These are phyloP conservation scores for Dryadomyces quercus-mongolicae DNA, from an alignment of 2,329 filamentous ascomycete species.

Conservation along the genomic window DNA sequence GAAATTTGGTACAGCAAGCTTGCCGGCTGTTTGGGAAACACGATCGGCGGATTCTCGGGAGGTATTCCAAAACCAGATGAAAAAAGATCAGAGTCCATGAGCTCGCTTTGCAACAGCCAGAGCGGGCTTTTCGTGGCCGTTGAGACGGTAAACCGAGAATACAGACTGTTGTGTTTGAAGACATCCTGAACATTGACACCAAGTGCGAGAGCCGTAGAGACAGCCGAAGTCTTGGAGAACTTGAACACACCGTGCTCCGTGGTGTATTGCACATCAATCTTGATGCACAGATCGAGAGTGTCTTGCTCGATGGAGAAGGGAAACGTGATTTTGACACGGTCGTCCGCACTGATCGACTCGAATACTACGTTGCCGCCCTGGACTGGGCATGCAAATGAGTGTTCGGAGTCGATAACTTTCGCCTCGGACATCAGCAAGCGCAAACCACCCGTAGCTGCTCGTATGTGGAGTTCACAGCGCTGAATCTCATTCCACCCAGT, in stretches of 20 bases:
- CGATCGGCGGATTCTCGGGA: constrained; percentile 40
- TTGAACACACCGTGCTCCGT: constrained; percentile 54
- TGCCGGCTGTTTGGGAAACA: constrained; percentile 74
- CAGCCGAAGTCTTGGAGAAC: constrained; percentile 47
- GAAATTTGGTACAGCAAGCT: constrained; percentile 70
- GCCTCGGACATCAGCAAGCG: constrained; percentile 51
- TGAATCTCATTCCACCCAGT: constrained; percentile 63
- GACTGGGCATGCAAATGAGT: constrained; percentile 26
- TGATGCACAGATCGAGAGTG: constrained; percentile 56
- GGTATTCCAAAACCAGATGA: constrained; percentile 47
- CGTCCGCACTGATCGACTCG: constrained; percentile 29
- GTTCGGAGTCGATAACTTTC: constrained; percentile 32
- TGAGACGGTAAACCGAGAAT: constrained; percentile 84
- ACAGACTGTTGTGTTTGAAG: constrained; percentile 72
- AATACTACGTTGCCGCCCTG: constrained; percentile 43
- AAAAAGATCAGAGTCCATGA: constrained; percentile 60
- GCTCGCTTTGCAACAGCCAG: constrained; percentile 56
- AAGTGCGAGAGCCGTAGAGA: constrained; percentile 67
- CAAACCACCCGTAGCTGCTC: constrained; percentile 53
- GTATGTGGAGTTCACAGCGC: constrained; percentile 47
- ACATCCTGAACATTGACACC: constrained; percentile 96
- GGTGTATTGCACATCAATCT: constrained; percentile 63
- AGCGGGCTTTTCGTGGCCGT: constrained; percentile 67
- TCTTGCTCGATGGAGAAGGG: constrained; percentile 80
- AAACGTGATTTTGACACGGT: constrained; percentile 47